These are phyloP conservation scores for Thecaphora thlaspeos DNA, from an alignment of 1,284 basidiomycete species.

Conservation along the genomic window DNA sequence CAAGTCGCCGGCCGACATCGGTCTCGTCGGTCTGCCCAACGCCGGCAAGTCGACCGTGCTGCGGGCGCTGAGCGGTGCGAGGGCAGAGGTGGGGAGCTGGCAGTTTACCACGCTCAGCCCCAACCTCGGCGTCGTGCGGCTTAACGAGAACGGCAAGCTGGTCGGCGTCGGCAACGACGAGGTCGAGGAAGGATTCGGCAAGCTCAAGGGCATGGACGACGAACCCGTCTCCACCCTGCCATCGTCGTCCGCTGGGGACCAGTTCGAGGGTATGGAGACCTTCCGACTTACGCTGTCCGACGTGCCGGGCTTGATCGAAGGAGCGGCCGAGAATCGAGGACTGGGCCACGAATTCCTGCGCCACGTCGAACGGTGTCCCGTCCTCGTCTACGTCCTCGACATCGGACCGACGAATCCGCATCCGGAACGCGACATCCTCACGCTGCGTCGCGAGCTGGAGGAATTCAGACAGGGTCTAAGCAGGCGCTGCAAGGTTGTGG, in stretches of 20 bases:
- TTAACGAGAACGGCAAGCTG: slow-evolving; percentile 66
- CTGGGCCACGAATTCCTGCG: slow-evolving; percentile 91
- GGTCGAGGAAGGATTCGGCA: slow-evolving; percentile 25
- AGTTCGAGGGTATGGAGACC: slow-evolving; percentile 63
- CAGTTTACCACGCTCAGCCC: slow-evolving; percentile 95
- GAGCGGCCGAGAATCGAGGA: slow-evolving; percentile 83
- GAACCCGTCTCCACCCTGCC: background rate
- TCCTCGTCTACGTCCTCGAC: slow-evolving; percentile 90
- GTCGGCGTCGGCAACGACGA: slow-evolving; percentile 22
- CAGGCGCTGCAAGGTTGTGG: slow-evolving; percentile 64
- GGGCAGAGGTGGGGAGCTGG: slow-evolving; percentile 82
- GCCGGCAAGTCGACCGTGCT: slow-evolving; percentile 77
- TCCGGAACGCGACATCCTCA: slow-evolving; percentile 69
- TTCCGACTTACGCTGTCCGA: slow-evolving; percentile 94
- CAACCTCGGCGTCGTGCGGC: slow-evolving; percentile 83
- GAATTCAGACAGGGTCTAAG: slow-evolving; percentile 77
- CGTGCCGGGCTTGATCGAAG: slow-evolving; percentile 86
- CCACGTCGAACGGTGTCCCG: slow-evolving; percentile 85
- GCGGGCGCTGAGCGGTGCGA: slow-evolving; percentile 79
- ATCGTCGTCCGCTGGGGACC: slow-evolving; percentile 63
- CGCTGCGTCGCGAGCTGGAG: slow-evolving; percentile 78
- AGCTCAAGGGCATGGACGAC: background rate
- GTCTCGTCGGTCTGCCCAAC: slow-evolving; percentile 93
- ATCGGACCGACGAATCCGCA: slow-evolving; percentile 64
- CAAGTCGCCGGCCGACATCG: slow-evolving; percentile 89